Evolutionary conservation across 192 early-diverging fungal genomes (phyloP), one percentile per base, ranked within the genome.

Genomic region (Dispira parvispora): DNA sequence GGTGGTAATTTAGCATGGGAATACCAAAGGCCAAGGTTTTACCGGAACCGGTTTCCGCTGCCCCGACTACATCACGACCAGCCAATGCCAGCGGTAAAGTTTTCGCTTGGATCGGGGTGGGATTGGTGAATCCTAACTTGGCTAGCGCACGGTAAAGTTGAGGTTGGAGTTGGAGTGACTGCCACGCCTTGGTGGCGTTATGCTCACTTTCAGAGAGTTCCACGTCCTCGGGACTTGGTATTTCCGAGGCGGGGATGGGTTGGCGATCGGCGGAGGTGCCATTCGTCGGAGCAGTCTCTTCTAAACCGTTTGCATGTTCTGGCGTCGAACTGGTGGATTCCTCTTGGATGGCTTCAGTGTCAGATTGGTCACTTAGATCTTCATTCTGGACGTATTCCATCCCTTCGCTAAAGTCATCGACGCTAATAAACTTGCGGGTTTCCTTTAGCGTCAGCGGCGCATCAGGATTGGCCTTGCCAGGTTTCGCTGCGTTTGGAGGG

Each of bases 21-120:
- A 98, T 76, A 18, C 93, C 93, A 75, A 94, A 98, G 0, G 92
- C 92, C 56, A 98, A 73, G 6, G 95, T 98, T 73, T 98, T 95
- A 46, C 92, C 92, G 0, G 90, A 92, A 63, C 94, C 91, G 5
- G 95, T 98, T 65, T 92, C 90, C 1, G 95, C 93, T 11, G 88
- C 88, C 21, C 95, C 95, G 42, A 98, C 82, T 28, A 96, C 77
- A 65, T 98, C 83, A n/a, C 81, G 81, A 26, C 78, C 83, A n/a
- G 60, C 56, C n/a, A 94, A 65, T 3, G 87, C 81, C n/a, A 76
- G 28, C 38, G 82, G 77, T 21, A 98, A 71, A 2, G 86, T 78
- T 61, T 85, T 69, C 32, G 80, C 72, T 74, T 98, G 95, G 69
- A 98, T 98, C 27, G 85, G 85, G 0, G 92, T 95, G 0, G 95